Evolutionary conservation across 495 filamentous ascomycete genomes (phyloP).

Genomic region (Cercophora sp.): DNA sequence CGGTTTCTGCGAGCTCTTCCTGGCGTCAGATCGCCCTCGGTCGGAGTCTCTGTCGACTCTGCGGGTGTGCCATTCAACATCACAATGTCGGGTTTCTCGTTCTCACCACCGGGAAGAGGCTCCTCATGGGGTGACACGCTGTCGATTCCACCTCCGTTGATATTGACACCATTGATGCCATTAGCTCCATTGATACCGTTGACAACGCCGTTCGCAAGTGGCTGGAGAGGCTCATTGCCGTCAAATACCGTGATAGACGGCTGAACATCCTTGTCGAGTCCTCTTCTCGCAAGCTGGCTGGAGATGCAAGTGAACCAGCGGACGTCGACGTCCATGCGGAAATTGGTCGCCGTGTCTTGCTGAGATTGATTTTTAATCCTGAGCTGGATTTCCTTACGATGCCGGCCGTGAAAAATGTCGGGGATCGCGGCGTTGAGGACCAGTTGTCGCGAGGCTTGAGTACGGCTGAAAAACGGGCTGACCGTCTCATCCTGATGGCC

Average conservation of each 20-base stretch:
- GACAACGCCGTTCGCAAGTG: slow-evolving; percentile 25
- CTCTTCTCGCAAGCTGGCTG: slow-evolving; percentile 15
- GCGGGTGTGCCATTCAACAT: slow-evolving; percentile 5
- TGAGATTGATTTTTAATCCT: slow-evolving; percentile 32
- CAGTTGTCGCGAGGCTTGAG: slow-evolving; percentile 32
- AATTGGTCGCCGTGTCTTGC: slow-evolving; percentile 29
- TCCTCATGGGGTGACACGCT: neutral
- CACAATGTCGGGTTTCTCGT: neutral
- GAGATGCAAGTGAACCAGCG: slow-evolving; percentile 39
- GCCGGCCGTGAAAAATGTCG: slow-evolving; percentile 37
- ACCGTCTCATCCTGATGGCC: slow-evolving; percentile 23
- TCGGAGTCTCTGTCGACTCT: slow-evolving; percentile 17
- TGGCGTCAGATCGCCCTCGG: slow-evolving; percentile 35
- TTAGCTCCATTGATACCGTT: slow-evolving; percentile 22
- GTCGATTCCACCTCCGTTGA: slow-evolving; percentile 14
- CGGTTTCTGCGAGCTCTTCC: slow-evolving; percentile 36
- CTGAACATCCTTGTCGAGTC: slow-evolving; percentile 26
- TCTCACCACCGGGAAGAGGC: neutral
- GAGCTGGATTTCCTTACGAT: slow-evolving; percentile 34
- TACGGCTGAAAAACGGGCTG: slow-evolving; percentile 20
- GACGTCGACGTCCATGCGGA: slow-evolving; percentile 44
- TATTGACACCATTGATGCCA: slow-evolving; percentile 19
- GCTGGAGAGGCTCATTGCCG: slow-evolving; percentile 24
- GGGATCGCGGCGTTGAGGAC: slow-evolving; percentile 35
- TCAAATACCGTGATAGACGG: slow-evolving; percentile 29